Percentiles rank a stretch among this genome's conserved stretches.
Conservation (phyloP, 2,329 filamentous ascomycete genomes). For the Bipolaris oryzae region DNA sequence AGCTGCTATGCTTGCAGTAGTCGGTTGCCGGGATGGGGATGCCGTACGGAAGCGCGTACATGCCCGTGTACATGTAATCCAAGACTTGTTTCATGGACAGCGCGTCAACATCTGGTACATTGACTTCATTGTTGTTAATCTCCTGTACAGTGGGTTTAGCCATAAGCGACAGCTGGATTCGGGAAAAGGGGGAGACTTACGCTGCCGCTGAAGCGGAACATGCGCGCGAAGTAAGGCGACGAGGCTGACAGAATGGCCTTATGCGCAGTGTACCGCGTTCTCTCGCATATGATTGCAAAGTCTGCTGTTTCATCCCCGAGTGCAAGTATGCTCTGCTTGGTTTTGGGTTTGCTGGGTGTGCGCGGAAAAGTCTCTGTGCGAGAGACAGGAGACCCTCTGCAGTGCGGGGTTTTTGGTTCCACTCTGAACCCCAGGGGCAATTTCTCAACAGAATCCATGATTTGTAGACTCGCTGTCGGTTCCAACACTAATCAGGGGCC, state of each 20-base stretch:
- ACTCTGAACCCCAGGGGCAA: not conserved
- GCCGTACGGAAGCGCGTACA: slow-evolving; percentile 9
- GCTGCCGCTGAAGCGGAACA: slow-evolving; percentile 14
- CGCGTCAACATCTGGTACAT: not conserved
- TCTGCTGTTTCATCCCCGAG: slow-evolving; percentile 10
- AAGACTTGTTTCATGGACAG: slow-evolving; percentile 10
- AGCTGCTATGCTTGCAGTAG: slow-evolving; percentile 12
- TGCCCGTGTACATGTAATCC: slow-evolving; percentile 14
- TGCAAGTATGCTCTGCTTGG: not conserved
- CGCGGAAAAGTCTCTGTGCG: not conserved
- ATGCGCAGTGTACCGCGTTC: slow-evolving; percentile 2
- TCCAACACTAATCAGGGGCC: not conserved
- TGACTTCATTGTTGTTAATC: not conserved
- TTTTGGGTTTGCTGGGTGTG: slow-evolving; percentile 7
- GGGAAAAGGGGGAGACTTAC: not conserved
- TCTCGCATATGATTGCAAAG: slow-evolving; percentile 12
- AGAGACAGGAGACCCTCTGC: not conserved
- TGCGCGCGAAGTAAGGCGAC: slow-evolving; percentile 13
- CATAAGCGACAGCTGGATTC: not conserved
- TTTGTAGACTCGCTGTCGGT: not conserved
- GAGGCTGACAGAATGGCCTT: slow-evolving; percentile 1
- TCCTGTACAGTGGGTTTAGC: not conserved
- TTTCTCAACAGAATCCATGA: not conserved
- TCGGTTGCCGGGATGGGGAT: not conserved
- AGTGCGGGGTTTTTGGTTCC: slow-evolving; percentile 5